These are phyloP conservation scores for Chlorella sp. DNA, from an alignment of 139 green algal genomes.

Conservation along the genomic window DNA sequence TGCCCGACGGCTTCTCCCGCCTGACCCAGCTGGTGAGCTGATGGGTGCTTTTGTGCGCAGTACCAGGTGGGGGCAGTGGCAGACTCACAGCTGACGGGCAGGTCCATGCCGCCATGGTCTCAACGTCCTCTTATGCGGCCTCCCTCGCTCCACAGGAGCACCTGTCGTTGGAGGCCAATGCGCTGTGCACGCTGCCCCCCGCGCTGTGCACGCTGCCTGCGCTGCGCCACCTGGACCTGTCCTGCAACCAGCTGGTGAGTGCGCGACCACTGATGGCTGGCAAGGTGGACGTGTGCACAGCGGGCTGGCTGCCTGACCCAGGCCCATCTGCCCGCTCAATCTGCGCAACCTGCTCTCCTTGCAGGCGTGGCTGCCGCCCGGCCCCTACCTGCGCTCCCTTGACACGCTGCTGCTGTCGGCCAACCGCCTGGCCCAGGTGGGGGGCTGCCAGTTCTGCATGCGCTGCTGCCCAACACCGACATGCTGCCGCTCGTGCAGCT, in stretches of 20 bases:
- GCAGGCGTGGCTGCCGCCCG: slow-evolving; percentile 12
- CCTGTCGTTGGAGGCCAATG: slow-evolving; percentile 22
- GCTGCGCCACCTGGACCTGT: slow-evolving; percentile 23
- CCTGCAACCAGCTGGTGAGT: slow-evolving; percentile 9
- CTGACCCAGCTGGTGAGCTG: slow-evolving; percentile 4
- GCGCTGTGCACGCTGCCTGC: neutral
- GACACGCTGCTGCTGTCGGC: slow-evolving; percentile 13
- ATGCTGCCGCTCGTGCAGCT: too few relatives aligned
- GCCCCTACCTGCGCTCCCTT: slow-evolving; percentile 20
- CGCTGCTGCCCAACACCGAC: neutral
- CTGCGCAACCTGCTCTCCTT: too few relatives aligned
- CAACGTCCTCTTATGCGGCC: too few relatives aligned
- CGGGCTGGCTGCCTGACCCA: too few relatives aligned
- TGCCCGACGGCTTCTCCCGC: neutral
- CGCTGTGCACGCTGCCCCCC: slow-evolving; percentile 4
- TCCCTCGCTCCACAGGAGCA: slow-evolving; percentile 13
- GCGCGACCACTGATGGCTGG: too few relatives aligned
- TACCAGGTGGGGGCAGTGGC: neutral
- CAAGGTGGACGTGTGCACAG: too few relatives aligned
- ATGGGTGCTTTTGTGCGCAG: neutral
- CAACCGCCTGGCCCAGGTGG: neutral
- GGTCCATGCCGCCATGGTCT: neutral
- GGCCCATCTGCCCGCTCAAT: too few relatives aligned
- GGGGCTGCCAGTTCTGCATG: neutral
- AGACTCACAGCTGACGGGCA: neutral